Evolutionary conservation across 2,329 filamentous ascomycete species (phyloP).

Genomic region (Fusarium tuaranense): DNA sequence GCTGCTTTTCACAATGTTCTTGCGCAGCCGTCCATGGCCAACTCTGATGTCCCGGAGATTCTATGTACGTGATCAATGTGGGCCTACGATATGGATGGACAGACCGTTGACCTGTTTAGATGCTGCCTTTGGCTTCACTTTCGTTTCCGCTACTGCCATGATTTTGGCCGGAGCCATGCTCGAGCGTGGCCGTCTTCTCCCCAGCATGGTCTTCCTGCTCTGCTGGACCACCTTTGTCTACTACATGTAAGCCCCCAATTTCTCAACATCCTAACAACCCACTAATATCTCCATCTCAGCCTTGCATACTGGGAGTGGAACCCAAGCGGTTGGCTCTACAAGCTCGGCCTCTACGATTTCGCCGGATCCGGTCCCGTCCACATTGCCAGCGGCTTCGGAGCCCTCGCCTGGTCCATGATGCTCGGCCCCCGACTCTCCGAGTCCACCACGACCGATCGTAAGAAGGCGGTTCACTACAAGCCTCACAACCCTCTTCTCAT

Average conservation of each 20-base stretch:
- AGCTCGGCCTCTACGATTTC: conserved; percentile 70
- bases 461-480: conserved; percentile 52
- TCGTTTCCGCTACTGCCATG: conserved; percentile 54
- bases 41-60: conserved; percentile 52
- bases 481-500: conserved; percentile 74
- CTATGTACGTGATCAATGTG: conserved; percentile 38
- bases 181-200: conserved; percentile 50
- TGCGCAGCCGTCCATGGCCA: conserved; percentile 52
- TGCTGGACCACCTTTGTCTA: conserved; percentile 75
- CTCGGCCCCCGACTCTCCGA: conserved; percentile 64
- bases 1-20: conserved; percentile 51
- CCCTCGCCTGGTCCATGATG: conserved; percentile 72
- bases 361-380: conserved; percentile 74
- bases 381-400: conserved; percentile 71
- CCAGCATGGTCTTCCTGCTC: conserved; percentile 72
- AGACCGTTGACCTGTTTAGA: conserved; percentile 16
- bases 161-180: conserved; percentile 55
- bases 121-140: conserved; percentile 52
- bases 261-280: too few species aligned
- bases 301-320: conserved; percentile 78
- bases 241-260: conserved; percentile 48
- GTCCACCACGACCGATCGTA: conserved; percentile 26
- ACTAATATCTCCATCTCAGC: neutral
- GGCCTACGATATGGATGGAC: neutral
- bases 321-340: conserved; percentile 72